Base-by-base conservation (phyloP, 768 basidiomycete genomes). In the Xerocomellus intermedius region DNA sequence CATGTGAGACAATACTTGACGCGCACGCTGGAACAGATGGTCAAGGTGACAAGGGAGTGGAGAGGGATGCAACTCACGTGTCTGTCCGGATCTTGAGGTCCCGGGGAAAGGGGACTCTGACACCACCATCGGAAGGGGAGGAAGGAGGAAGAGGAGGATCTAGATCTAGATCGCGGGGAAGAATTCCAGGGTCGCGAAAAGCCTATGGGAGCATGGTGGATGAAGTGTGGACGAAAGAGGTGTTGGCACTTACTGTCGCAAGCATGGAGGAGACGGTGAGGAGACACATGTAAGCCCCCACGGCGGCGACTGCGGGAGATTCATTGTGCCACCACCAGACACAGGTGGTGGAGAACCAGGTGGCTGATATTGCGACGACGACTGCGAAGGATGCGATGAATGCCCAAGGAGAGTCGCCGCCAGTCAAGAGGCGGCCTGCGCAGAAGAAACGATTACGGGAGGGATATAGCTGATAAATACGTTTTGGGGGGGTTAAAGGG, bases 1-100 rank as follows among this genome's bases (percentile, higher is more conserved):
- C 96, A 99, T 13, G 94, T 98, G 32, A 87, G 82, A 68, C 96
- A 99, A 64, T 93, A 98, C 72, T 96, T 97, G 52, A 93, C 88
- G 10, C 89, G 85, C 35, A 96, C 90, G 28, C 94, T 95, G 19
- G 12, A 42, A 49, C 2, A 2, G 13, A 32, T 17, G 10, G 42
- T 56, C 41, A 38, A 30, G 12, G 21, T n/a, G 43, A 42, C 21
- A 30, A 13, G 37, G 5, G 38, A 22, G 42, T 48, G 16, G 46
- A 45, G 21, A 53, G 44, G 36, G 21, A 38, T 19, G 19, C 8
- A 53, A 78, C 89, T 74, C 66, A 94, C 93, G 81, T 76, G 60
- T 91, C 91, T 16, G 79, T 68, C 17, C 91, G 82, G 41, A 98
- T 86, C 60, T 84, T 84, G 37, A 98, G 75, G 68, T 94, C 91